Base-by-base conservation (phyloP, 1,284 basidiomycete species). In the Ceratobasidium papillatum region DNA sequence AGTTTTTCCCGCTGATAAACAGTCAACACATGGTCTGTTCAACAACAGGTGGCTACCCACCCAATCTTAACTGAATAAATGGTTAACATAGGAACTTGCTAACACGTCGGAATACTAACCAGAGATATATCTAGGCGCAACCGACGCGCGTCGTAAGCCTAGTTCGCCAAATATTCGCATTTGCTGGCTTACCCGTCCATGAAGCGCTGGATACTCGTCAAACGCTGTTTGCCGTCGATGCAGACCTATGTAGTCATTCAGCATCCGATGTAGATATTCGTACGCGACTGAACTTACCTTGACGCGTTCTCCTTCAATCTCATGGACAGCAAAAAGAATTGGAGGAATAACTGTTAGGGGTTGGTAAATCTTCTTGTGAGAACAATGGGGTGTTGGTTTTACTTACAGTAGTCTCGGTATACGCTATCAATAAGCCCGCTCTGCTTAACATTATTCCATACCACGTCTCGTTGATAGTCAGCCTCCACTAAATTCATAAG, bases 341-440 rank as follows among this genome's bases (percentile, higher is more conserved):
- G 52, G 63, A n/a, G 36, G 56, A 27, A 74, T 68, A 27, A 32
- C 45, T 66, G 34, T 22, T 30, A 52, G 17, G 27, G 38, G n/a
- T 2, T 25, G 19, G 11, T 14, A 56, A 34, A n/a, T 32, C 7
- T 32, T n/a, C 25, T 59, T 25, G 34, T 65, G 3, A 89, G 87
- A 74, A 93, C 91, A 41, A 93, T 88, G n/a, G 93, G 84, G 90
- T 90, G 0, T 2, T 27, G 32, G 14, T 32, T 52, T 30, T 91
- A 91, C 8, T 93, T 87, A 76, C 89, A 92, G 78, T 87, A 90
- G 77, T 92, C 90, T 66, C 87, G 88, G 76, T 89, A 90, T n/a
- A 93, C 83, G 0, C 91, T 93, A 78, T 93, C 90, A 30, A 93
- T 88, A n/a, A 94, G 86, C 43, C 85, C 85, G 61, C 87, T 85